These are phyloP conservation scores for Davidsoniella eucalypti DNA, from an alignment of 2,329 filamentous ascomycete genomes.

Conservation along the genomic window DNA sequence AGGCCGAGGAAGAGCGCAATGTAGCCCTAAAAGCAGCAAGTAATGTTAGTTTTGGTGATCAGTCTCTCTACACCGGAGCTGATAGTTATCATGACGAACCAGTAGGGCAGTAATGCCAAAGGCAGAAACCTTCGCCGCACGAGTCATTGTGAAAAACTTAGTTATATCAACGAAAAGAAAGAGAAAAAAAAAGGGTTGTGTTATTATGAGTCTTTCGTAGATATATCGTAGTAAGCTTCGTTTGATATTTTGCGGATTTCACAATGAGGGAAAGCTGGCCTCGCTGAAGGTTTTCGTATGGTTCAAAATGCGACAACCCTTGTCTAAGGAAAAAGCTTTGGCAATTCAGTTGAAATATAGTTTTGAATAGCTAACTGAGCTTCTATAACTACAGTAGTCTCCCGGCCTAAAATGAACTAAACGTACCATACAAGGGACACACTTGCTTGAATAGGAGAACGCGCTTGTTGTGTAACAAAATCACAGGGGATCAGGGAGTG, in stretches of 20 bases:
- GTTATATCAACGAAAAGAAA: background rate
- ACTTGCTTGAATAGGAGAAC: background rate
- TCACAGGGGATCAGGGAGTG: too few relatives aligned
- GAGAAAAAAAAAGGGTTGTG: background rate
- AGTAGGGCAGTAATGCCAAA: conserved; percentile 75
- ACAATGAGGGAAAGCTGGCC: background rate
- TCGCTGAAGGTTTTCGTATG: too few relatives aligned
- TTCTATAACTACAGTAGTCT: too few relatives aligned
- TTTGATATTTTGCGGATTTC: background rate
- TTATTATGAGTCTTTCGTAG: background rate
- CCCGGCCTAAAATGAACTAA: too few relatives aligned
- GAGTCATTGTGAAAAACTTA: conserved; percentile 53
- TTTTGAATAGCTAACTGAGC: too few relatives aligned
- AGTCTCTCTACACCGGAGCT: background rate
- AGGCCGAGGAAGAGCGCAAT: conserved; percentile 71
- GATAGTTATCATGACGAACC: conserved; percentile 33
- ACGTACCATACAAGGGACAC: background rate
- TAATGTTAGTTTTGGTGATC: conserved; percentile 13
- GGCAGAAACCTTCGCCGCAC: conserved; percentile 76
- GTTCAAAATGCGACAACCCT: too few relatives aligned
- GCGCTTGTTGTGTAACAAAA: background rate
- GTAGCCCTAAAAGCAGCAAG: conserved; percentile 61
- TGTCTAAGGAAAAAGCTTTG: too few relatives aligned
- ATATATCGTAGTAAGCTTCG: background rate
- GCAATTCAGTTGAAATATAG: too few relatives aligned